A percentile compares a stretch with the other conserved stretches of the same genome.
These are phyloP conservation scores for Lavandula angustifolia DNA, from an alignment of 257 asterid species.

Conservation along the genomic window DNA sequence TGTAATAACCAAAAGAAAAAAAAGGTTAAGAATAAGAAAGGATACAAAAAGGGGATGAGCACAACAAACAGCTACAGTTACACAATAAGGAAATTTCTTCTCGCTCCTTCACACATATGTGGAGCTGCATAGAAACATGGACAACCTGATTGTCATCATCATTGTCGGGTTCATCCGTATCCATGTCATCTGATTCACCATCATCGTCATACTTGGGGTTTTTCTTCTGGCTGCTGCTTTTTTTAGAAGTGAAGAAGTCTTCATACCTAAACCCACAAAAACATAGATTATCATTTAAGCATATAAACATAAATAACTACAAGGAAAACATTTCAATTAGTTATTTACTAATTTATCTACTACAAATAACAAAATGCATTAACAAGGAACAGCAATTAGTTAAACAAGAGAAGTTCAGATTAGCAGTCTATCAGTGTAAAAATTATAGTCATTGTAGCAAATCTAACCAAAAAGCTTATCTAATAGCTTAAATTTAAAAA, in stretches of 20 bases:
- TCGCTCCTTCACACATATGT: background rate
- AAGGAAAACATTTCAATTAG: constrained; percentile 22
- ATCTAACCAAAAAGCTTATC: constrained; percentile 8
- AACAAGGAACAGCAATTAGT: constrained; percentile 1
- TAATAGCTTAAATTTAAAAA: constrained; percentile 14
- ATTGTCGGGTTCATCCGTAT: constrained; percentile 44
- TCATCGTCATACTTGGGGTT: constrained; percentile 37
- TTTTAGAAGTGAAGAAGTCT: constrained; percentile 68
- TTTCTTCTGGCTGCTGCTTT: constrained; percentile 45
- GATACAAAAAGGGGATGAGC: constrained; percentile 14
- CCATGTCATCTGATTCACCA: constrained; percentile 53
- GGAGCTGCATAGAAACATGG: constrained; percentile 8
- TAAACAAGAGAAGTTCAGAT: constrained; percentile 16
- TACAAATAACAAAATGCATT: constrained; percentile 13
- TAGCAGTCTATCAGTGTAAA: constrained; percentile 13
- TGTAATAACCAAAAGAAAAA: constrained; percentile 25
- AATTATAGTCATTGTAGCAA: constrained; percentile 2
- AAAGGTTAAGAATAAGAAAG: constrained; percentile 5
- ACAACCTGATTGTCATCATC: constrained; percentile 46
- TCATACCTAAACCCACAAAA: constrained; percentile 58
- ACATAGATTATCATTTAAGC: constrained; percentile 22
- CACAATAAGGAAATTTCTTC: background rate
- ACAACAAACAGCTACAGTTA: constrained; percentile 7
- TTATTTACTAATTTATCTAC: constrained; percentile 22
- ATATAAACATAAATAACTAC: constrained; percentile 15